phyloP scores from a whole-genome alignment of 2,329 filamentous ascomycete genomes.

The Fusarium tuaranense region DNA sequence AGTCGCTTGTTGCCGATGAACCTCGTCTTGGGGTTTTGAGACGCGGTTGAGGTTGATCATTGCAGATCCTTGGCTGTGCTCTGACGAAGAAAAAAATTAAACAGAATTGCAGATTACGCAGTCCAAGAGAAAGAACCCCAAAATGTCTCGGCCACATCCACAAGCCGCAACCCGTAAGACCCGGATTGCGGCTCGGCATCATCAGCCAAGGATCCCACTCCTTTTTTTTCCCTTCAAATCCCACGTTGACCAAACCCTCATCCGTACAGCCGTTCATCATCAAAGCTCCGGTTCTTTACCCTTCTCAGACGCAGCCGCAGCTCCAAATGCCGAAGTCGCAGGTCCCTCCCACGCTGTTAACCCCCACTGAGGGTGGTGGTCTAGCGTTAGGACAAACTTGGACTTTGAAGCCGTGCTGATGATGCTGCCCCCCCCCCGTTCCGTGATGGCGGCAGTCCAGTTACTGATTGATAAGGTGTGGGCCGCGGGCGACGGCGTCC shows the following conservation, averaged over 20 bases:
- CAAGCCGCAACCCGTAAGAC: background rate
- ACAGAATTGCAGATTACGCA: background rate
- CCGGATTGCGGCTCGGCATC: conserved; percentile 8
- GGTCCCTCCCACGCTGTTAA: background rate
- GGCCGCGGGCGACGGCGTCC: conserved; percentile 6
- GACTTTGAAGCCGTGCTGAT: conserved; percentile 22
- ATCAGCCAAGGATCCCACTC: background rate
- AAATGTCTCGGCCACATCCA: background rate
- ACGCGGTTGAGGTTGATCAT: conserved; percentile 1
- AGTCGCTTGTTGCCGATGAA: background rate
- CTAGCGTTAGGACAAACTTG: conserved; percentile 5
- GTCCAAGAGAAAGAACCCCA: background rate
- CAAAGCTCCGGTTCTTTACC: conserved; percentile 19
- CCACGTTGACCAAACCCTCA: background rate
- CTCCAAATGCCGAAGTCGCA: conserved; percentile 18
- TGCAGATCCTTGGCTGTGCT: background rate
- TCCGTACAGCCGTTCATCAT: background rate
- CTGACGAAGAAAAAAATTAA: background rate
- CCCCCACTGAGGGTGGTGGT: conserved; percentile 13
- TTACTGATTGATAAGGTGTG: conserved; percentile 44
- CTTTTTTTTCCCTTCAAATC: background rate
- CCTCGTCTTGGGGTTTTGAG: background rate
- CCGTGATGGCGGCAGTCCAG: conserved; percentile 29
- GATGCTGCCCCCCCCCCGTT: background rate
- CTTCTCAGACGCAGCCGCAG: background rate